These are phyloP conservation scores for Piloderma croceum DNA, from an alignment of 768 basidiomycete genomes.

Conservation along the genomic window DNA sequence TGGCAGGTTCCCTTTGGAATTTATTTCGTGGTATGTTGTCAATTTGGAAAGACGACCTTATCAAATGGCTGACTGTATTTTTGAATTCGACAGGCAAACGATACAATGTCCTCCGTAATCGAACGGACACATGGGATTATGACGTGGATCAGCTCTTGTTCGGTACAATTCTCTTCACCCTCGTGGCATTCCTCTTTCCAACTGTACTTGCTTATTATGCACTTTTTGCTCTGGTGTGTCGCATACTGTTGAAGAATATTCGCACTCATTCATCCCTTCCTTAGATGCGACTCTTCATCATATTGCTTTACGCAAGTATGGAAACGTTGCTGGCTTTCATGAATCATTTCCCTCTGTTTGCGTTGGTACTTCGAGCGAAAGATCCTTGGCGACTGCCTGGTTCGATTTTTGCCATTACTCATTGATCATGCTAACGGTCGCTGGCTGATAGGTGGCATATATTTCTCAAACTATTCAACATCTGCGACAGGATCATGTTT, in stretches of 20 bases:
- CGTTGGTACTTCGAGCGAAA: conserved; percentile 75
- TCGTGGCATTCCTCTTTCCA: conserved; percentile 75
- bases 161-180: conserved; percentile 84
- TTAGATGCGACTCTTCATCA: conserved; percentile 45
- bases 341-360: conserved; percentile 92
- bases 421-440: not conserved
- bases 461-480: conserved; percentile 25
- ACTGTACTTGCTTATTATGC: conserved; percentile 84
- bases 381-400: conserved; percentile 82
- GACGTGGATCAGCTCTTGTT: conserved; percentile 93
- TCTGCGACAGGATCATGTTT: conserved; percentile 13
- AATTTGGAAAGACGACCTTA: not conserved
- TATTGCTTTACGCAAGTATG: conserved; percentile 55
- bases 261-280: not conserved
- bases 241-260: not conserved
- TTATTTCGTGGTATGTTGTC: conserved; percentile 73
- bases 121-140: conserved; percentile 89
- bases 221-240: conserved; percentile 61
- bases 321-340: conserved; percentile 70
- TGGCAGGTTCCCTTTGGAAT: conserved; percentile 72
- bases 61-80: not conserved
- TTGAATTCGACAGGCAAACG: conserved; percentile 62
- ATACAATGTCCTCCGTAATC: conserved; percentile 77
- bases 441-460: conserved; percentile 25
- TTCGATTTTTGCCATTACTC: conserved; percentile 22